These are phyloP conservation scores for Acacia crassicarpa DNA, from an alignment of 306 rosid genomes.

Conservation along the genomic window DNA sequence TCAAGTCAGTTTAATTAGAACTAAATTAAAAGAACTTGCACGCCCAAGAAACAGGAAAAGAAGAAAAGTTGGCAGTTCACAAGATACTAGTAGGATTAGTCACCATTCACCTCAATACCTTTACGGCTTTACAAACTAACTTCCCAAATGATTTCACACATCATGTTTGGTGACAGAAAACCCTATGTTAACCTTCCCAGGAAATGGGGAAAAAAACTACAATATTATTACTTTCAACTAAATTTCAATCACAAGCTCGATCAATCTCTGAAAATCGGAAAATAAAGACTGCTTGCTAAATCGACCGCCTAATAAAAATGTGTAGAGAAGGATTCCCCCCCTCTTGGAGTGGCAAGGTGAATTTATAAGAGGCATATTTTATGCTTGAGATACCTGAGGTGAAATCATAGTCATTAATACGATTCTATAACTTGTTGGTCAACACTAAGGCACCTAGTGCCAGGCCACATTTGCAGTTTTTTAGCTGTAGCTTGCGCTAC, in stretches of 20 bases:
- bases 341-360: neutral
- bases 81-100: neutral
- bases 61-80: neutral
- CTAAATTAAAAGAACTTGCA: slow-evolving; percentile 1
- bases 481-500: neutral
- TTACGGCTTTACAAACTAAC: slow-evolving; percentile 12
- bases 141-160: neutral
- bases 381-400: slow-evolving; percentile 1
- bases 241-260: slow-evolving; percentile 3
- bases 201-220: neutral
- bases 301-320: neutral
- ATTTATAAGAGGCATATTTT: neutral
- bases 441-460: neutral
- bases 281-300: neutral
- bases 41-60: slow-evolving; percentile 4
- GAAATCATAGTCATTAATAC: neutral
- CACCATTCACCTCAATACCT: slow-evolving; percentile 4
- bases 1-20: slow-evolving; percentile 15
- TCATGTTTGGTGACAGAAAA: slow-evolving; percentile 1
- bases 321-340: neutral
- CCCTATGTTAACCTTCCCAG: neutral
- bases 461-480: neutral
- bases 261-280: neutral
- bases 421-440: neutral
- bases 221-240: neutral